Conservation (phyloP, 352 stramenopile species). For the Phytophthora palmivora region DNA sequence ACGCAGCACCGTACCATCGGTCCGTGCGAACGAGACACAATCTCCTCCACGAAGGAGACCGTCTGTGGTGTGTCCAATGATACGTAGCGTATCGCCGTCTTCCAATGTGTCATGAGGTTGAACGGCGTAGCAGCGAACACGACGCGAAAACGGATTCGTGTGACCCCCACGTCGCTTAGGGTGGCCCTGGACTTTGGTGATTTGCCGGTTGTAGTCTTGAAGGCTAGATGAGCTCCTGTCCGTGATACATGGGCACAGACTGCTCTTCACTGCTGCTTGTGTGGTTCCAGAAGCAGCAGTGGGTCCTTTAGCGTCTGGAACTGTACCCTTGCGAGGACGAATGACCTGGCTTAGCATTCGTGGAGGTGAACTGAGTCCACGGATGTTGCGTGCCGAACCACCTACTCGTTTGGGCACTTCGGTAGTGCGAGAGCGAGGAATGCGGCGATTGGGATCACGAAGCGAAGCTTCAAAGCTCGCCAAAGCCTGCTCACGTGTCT, state of each 20-base stretch:
- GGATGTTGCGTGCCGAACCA: constrained; percentile 45
- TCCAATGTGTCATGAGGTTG: constrained; percentile 40
- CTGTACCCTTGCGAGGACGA: constrained; percentile 39
- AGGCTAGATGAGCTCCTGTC: constrained; percentile 64
- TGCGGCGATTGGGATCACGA: constrained; percentile 25
- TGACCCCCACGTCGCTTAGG: constrained; percentile 39
- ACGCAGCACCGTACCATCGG: constrained; percentile 61
- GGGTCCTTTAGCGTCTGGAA: constrained; percentile 14
- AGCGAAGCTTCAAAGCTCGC: constrained; percentile 54
- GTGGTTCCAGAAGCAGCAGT: constrained; percentile 1
- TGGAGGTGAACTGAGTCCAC: constrained; percentile 58
- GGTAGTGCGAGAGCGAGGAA: constrained; percentile 42
- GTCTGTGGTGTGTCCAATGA: constrained; percentile 69
- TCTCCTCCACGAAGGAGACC: constrained; percentile 63
- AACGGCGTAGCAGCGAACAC: constrained; percentile 50
- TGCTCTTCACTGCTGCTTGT: constrained; percentile 11
- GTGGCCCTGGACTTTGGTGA: constrained; percentile 55
- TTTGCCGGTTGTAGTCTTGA: constrained; percentile 54
- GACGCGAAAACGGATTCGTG: constrained; percentile 63
- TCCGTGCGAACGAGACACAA: constrained; percentile 64
- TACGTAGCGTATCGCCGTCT: constrained; percentile 54
- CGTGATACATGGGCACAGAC: constrained; percentile 54
- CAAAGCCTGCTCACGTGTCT: constrained; percentile 39
- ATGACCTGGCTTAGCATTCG: constrained; percentile 50
- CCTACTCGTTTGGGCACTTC: constrained; percentile 30